Conservation (phyloP, 371 early-diverging fungal genomes). For the Mortierella sp. region DNA sequence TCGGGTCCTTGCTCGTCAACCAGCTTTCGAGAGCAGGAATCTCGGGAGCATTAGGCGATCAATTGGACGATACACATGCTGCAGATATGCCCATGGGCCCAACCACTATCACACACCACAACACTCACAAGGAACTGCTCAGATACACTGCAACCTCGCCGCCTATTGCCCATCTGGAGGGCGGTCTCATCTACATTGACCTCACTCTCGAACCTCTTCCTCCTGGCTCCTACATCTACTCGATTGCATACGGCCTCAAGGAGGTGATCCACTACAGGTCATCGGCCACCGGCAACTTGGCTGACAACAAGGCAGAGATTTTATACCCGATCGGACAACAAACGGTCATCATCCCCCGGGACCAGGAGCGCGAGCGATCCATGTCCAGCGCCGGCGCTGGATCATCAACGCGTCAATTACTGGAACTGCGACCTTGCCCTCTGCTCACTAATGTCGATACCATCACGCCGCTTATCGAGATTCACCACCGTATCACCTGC, state of each 20-base stretch:
- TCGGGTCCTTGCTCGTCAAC: slow-evolving; percentile 41
- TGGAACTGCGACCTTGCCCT: slow-evolving; percentile 49
- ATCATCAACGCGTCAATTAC: slow-evolving; percentile 52
- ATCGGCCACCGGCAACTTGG: slow-evolving; percentile 44
- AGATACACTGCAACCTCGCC: slow-evolving; percentile 53
- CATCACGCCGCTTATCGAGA: slow-evolving; percentile 45
- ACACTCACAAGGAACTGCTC: slow-evolving; percentile 52
- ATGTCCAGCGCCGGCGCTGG: slow-evolving; percentile 58
- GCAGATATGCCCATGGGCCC: slow-evolving; percentile 25
- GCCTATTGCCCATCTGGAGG: slow-evolving; percentile 49
- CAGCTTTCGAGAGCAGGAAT: slow-evolving; percentile 39
- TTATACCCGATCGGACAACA: slow-evolving; percentile 58
- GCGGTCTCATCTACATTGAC: slow-evolving; percentile 42
- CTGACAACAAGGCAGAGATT: slow-evolving; percentile 57
- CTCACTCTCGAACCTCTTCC: slow-evolving; percentile 51
- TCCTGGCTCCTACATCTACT: slow-evolving; percentile 53
- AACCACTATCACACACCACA: slow-evolving; percentile 55
- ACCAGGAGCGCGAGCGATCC: slow-evolving; percentile 42
- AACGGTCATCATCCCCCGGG: slow-evolving; percentile 54
- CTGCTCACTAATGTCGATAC: slow-evolving; percentile 49
- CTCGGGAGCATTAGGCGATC: slow-evolving; percentile 9
- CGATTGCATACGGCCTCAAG: slow-evolving; percentile 54
- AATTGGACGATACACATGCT: slow-evolving; percentile 1
- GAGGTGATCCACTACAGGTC: slow-evolving; percentile 52
- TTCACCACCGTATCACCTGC: slow-evolving; percentile 53